Percentiles rank a stretch among this genome's conserved stretches.
Conservation (phyloP, 495 filamentous ascomycete species). For the Halenospora varia region DNA sequence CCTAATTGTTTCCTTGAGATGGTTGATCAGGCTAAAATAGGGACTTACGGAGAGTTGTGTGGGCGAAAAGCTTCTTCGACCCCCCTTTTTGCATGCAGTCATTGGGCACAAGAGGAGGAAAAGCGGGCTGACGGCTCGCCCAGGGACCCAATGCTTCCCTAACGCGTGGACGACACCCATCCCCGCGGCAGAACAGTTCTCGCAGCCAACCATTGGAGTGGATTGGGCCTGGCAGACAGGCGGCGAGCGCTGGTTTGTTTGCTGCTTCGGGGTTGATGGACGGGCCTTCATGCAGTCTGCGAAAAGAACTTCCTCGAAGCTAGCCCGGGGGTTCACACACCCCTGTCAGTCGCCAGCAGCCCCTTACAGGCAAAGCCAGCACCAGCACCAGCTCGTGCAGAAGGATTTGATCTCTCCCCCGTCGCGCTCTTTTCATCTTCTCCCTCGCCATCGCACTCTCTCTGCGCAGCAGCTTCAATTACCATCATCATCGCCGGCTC, state of each 20-base stretch:
- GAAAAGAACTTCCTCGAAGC: no score
- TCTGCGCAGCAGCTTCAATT: conserved; percentile 25
- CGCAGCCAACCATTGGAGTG: not conserved
- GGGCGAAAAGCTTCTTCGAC: not conserved
- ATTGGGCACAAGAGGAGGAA: no score
- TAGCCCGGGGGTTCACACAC: no score
- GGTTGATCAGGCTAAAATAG: no score
- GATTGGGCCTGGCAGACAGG: no score
- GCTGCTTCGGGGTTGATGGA: not conserved
- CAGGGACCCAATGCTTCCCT: not conserved
- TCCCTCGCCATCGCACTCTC: conserved; percentile 32
- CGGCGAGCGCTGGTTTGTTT: no score
- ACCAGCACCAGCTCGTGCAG: conserved; percentile 1
- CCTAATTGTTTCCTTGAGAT: not conserved
- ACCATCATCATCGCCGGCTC: conserved; percentile 25
- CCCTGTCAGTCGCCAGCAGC: no score
- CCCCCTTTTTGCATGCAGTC: not conserved
- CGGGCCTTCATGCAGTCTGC: not conserved
- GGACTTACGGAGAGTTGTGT: no score
- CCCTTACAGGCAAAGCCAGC: conserved; percentile 9
- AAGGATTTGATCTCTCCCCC: conserved; percentile 23
- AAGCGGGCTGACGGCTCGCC: not conserved
- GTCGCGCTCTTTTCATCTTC: conserved; percentile 29
- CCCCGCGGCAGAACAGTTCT: not conserved
- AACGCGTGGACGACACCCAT: not conserved